These are phyloP conservation scores for Tolypocladium ovalisporum DNA, from an alignment of 2,329 filamentous ascomycete species.

Conservation along the genomic window DNA sequence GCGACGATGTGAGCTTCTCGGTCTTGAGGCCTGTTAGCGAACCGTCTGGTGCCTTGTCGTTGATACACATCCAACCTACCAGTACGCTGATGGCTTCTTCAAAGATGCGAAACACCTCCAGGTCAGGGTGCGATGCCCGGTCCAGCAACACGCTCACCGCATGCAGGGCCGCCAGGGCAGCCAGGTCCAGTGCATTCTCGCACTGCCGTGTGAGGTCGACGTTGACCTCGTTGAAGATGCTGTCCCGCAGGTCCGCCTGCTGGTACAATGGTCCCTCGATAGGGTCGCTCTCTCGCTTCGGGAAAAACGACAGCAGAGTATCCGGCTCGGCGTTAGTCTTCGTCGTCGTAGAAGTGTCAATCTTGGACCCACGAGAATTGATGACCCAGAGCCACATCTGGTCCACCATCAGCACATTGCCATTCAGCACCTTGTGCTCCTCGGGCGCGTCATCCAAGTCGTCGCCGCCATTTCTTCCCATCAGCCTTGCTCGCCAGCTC, in stretches of 20 bases:
- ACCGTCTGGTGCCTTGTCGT: background rate
- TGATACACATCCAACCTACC: constrained; percentile 21
- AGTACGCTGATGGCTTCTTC: constrained; percentile 55
- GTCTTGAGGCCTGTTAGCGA: constrained; percentile 27
- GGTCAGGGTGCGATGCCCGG: constrained; percentile 45
- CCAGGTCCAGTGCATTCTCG: constrained; percentile 50
- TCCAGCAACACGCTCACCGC: constrained; percentile 52
- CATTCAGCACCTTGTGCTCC: constrained; percentile 33
- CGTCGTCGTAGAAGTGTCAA: background rate
- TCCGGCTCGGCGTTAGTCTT: constrained; percentile 20
- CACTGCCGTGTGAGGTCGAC: constrained; percentile 52
- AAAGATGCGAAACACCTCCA: constrained; percentile 55
- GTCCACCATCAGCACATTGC: constrained; percentile 56
- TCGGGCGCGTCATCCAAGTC: constrained; percentile 10
- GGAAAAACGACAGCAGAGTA: constrained; percentile 43
- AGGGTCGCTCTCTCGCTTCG: constrained; percentile 40
- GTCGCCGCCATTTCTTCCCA: constrained; percentile 6
- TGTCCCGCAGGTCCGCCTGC: constrained; percentile 51
- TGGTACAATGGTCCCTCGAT: constrained; percentile 45
- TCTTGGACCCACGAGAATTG: constrained; percentile 33
- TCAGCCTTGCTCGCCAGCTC: constrained; percentile 16
- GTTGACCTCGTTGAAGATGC: constrained; percentile 55
- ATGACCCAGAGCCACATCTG: constrained; percentile 53
- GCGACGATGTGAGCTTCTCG: constrained; percentile 49
- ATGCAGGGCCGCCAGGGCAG: constrained; percentile 49